Evolutionary conservation across 176 grass and related monocot genomes (phyloP).

Genomic region (Cocos nucifera): DNA sequence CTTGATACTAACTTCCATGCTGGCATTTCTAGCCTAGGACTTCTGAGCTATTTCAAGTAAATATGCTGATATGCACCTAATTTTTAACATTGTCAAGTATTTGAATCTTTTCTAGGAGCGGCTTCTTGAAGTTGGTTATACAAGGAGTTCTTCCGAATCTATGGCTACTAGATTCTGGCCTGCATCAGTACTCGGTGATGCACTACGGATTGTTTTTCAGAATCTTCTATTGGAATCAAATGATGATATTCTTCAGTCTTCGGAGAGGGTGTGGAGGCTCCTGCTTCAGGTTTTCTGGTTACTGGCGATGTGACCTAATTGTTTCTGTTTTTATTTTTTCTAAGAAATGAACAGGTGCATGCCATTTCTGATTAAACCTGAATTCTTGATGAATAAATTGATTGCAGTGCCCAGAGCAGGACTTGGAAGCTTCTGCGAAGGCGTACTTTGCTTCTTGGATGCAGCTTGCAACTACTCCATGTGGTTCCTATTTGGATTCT

Average conservation of each 20-base stretch:
- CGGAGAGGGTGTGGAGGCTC: slow-evolving; percentile 92
- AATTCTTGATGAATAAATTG: slow-evolving; percentile 11
- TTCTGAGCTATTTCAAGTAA: no score
- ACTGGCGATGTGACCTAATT: no score
- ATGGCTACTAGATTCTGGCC: slow-evolving; percentile 54
- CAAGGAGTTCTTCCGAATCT: slow-evolving; percentile 42
- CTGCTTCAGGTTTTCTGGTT: slow-evolving; percentile 70
- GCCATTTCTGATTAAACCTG: neutral
- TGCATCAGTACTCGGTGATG: slow-evolving; percentile 78
- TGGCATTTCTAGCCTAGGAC: no score
- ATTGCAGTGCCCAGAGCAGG: slow-evolving; percentile 74
- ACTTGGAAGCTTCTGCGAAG: slow-evolving; percentile 64
- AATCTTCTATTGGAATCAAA: slow-evolving; percentile 97
- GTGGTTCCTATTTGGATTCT: slow-evolving; percentile 64
- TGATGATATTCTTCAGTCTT: slow-evolving; percentile 85
- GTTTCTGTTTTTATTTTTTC: neutral
- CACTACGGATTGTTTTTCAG: slow-evolving; percentile 86
- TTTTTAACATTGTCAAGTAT: slow-evolving; percentile 17
- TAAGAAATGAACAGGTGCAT: neutral
- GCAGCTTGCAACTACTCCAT: slow-evolving; percentile 87
- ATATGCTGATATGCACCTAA: no score
- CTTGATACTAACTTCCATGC: no score
- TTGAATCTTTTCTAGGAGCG: slow-evolving; percentile 53
- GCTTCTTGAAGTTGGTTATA: slow-evolving; percentile 85
- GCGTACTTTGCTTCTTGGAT: slow-evolving; percentile 76